These are phyloP conservation scores for Astrothelium subdiscretum DNA, from an alignment of 495 filamentous ascomycete genomes.

Conservation along the genomic window DNA sequence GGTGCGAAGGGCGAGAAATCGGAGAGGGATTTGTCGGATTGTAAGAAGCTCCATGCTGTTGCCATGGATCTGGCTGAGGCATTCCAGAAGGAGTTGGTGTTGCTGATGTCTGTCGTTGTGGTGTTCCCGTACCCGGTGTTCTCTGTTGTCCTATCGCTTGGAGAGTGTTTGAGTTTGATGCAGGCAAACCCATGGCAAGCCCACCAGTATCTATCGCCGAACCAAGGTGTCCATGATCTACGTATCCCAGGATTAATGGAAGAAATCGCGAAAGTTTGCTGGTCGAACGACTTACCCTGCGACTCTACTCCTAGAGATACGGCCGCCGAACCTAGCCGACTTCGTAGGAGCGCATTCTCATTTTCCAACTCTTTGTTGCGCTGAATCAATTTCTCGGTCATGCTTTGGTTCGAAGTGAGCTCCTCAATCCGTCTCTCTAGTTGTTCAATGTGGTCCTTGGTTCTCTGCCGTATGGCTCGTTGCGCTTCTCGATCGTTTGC, in stretches of 20 bases:
- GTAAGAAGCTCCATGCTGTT: not conserved
- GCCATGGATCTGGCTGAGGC: not conserved
- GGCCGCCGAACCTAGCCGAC: constrained; percentile 12
- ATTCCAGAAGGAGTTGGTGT: not conserved
- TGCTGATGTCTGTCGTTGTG: not conserved
- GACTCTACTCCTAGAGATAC: not conserved
- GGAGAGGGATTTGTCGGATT: not conserved
- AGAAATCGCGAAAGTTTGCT: not conserved
- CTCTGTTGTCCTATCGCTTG: not conserved
- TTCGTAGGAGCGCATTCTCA: constrained; percentile 33
- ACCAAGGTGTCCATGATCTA: not conserved
- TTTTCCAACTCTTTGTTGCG: constrained; percentile 44
- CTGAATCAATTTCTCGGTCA: constrained; percentile 30
- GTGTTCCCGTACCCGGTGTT: not conserved
- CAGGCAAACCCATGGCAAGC: not conserved
- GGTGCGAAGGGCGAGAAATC: not conserved
- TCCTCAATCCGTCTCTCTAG: constrained; percentile 62
- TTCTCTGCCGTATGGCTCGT: constrained; percentile 71
- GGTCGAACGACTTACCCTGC: not conserved
- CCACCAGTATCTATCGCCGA: not conserved
- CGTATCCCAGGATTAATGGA: not conserved
- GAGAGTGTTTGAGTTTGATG: not conserved
- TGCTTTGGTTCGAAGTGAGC: constrained; percentile 36
- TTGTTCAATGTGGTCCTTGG: constrained; percentile 66
- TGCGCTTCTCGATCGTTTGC: constrained; percentile 87